Evolutionary conservation across 23 red algal genomes (phyloP).

Genomic region (Gracilaria caudata): DNA sequence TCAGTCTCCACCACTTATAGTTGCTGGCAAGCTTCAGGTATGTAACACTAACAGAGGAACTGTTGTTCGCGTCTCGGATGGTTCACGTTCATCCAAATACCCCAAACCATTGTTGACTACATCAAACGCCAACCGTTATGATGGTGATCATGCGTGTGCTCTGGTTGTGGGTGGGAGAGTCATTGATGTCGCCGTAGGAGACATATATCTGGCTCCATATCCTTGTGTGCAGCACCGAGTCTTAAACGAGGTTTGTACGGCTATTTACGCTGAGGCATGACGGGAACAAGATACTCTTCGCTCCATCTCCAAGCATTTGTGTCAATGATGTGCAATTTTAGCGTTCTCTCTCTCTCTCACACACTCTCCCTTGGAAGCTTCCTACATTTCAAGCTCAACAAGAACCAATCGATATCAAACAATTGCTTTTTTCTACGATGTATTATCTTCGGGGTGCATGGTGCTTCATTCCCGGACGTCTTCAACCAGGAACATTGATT

Average conservation of each 20-base stretch:
- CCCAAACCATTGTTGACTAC: not conserved
- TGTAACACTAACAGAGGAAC: not conserved
- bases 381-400: no score
- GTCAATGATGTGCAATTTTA: no score
- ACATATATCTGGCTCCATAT: not conserved
- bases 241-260: not conserved
- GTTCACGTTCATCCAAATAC: not conserved
- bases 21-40: conserved; percentile 15
- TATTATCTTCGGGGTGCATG: no score
- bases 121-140: not conserved
- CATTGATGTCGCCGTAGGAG: conserved; percentile 2
- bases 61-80: conserved; percentile 17
- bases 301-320: no score
- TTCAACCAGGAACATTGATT: no score
- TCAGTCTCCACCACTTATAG: not conserved
- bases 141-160: not conserved
- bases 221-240: not conserved
- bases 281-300: not conserved
- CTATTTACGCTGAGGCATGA: not conserved
- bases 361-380: no score
- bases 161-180: conserved; percentile 12
- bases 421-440: not conserved
- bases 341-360: no score
- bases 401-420: no score
- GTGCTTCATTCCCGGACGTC: no score